Evolutionary conservation across 495 filamentous ascomycete genomes (phyloP).

Genomic region (Lasiosphaeris hirsuta): DNA sequence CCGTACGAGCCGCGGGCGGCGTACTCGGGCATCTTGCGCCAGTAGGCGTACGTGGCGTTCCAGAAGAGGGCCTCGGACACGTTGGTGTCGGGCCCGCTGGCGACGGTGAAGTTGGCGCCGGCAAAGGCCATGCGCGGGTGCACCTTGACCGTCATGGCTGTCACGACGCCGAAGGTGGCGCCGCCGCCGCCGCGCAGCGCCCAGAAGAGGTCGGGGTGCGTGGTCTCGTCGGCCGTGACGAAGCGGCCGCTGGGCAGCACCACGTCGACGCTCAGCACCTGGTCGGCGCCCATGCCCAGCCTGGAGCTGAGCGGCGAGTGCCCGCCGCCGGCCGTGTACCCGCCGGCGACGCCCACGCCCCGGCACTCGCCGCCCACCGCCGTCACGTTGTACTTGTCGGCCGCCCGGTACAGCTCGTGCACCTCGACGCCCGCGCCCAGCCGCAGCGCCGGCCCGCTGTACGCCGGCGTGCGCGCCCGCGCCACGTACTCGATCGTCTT

Average conservation of each 20-base stretch:
- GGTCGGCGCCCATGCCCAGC: constrained; percentile 42
- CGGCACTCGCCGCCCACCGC: constrained; percentile 36
- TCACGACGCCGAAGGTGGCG: constrained; percentile 49
- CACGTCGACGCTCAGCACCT: constrained; percentile 44
- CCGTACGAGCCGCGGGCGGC: too few species aligned
- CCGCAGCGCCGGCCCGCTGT: neutral
- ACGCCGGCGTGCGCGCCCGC: neutral
- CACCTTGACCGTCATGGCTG: constrained; percentile 33
- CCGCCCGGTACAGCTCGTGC: constrained; percentile 31
- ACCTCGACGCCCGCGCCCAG: constrained; percentile 17
- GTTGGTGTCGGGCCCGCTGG: constrained; percentile 18
- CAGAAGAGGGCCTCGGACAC: constrained; percentile 19
- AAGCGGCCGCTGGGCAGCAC: constrained; percentile 45
- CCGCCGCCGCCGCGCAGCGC: constrained; percentile 43
- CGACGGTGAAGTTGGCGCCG: constrained; percentile 31
- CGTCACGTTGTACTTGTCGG: constrained; percentile 23
- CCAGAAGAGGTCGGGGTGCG: constrained; percentile 46
- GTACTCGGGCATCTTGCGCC: too few species aligned
- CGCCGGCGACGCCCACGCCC: constrained; percentile 38
- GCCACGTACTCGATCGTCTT: constrained; percentile 33
- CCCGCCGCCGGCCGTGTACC: constrained; percentile 41
- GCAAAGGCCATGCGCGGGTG: constrained; percentile 39
- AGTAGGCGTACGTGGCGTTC: too few species aligned
- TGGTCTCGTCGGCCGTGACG: constrained; percentile 39
- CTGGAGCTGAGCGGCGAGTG: constrained; percentile 37